These are phyloP conservation scores for Phytopythium boreale DNA, from an alignment of 352 stramenopile genomes.

Conservation along the genomic window DNA sequence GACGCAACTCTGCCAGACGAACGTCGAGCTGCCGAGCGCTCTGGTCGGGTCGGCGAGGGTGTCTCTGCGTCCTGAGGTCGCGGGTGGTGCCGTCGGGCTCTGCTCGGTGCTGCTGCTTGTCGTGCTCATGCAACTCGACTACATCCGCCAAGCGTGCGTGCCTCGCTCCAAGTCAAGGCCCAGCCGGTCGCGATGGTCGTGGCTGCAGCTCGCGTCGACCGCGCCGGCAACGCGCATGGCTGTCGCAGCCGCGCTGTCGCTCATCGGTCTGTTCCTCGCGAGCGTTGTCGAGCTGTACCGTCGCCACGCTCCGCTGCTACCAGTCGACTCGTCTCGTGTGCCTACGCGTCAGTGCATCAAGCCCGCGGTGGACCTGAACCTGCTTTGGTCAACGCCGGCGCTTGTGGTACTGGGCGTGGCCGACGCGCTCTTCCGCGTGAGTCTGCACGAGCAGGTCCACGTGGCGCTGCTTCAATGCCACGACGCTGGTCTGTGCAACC, in stretches of 20 bases:
- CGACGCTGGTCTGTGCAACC: slow-evolving; percentile 7
- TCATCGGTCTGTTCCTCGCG: slow-evolving; percentile 65
- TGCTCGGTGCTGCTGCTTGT: slow-evolving; percentile 4
- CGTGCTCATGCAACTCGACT: slow-evolving; percentile 1
- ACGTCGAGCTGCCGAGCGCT: slow-evolving; percentile 30
- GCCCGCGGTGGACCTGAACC: slow-evolving; percentile 31
- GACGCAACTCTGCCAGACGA: slow-evolving; percentile 62
- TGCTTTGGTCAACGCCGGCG: slow-evolving; percentile 57
- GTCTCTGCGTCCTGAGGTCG: slow-evolving; percentile 10
- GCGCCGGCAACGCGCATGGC: slow-evolving; percentile 35
- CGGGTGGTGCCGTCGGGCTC: slow-evolving; percentile 4
- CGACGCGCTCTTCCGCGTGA: slow-evolving; percentile 64
- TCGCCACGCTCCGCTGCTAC: slow-evolving; percentile 15
- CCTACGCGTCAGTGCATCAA: slow-evolving; percentile 23
- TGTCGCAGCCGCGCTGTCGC: slow-evolving; percentile 48
- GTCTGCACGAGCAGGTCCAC: slow-evolving; percentile 53
- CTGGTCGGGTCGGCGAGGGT: slow-evolving; percentile 20
- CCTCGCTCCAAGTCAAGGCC: not conserved
- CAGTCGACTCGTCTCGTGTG: not conserved
- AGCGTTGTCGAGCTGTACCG: slow-evolving; percentile 80
- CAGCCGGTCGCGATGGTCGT: not conserved
- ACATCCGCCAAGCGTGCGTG: not conserved
- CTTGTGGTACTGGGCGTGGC: slow-evolving; percentile 48
- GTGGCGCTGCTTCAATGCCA: slow-evolving; percentile 18
- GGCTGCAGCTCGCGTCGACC: slow-evolving; percentile 8